These are phyloP conservation scores for Salicornia ramosissima DNA, from an alignment of 148 eudicot species.

Conservation along the genomic window DNA sequence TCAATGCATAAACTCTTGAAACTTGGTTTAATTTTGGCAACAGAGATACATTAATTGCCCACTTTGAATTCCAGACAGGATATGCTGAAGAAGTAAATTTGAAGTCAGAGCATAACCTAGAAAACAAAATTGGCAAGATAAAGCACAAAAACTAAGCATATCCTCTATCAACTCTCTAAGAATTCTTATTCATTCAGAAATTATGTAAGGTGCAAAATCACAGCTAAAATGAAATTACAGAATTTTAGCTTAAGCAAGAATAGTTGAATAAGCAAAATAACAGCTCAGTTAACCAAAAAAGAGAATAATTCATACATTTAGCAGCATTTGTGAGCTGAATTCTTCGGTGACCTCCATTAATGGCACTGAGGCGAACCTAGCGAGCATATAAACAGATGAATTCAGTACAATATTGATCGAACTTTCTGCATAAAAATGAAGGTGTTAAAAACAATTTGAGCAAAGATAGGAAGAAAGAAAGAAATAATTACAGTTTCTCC, in stretches of 20 bases:
- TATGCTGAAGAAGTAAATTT: constrained; percentile 24
- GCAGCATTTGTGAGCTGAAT: constrained; percentile 11
- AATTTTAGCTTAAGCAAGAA: not conserved
- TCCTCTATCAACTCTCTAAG: not conserved
- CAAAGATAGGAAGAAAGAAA: not conserved
- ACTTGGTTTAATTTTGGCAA: constrained; percentile 17
- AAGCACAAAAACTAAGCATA: not conserved
- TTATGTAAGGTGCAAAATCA: not conserved
- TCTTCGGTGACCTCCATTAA: constrained; percentile 7
- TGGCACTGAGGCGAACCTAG: constrained; percentile 10
- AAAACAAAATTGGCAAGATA: not conserved
- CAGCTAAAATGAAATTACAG: no score
- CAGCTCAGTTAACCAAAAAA: not conserved
- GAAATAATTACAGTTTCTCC: constrained; percentile 10
- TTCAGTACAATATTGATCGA: not conserved
- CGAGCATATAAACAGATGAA: not conserved
- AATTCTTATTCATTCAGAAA: no score
- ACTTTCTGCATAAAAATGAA: not conserved
- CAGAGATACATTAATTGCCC: constrained; percentile 26
- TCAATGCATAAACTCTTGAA: constrained; percentile 15
- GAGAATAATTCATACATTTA: constrained; percentile 29
- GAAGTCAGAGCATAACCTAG: constrained; percentile 18
- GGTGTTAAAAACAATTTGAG: no score
- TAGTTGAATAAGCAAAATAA: no score
- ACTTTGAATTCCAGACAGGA: constrained; percentile 21